Percentiles rank a stretch among this genome's conserved stretches.
These are phyloP conservation scores for Decorospora gaudefroyi DNA, from an alignment of 2,329 filamentous ascomycete species.

Conservation along the genomic window DNA sequence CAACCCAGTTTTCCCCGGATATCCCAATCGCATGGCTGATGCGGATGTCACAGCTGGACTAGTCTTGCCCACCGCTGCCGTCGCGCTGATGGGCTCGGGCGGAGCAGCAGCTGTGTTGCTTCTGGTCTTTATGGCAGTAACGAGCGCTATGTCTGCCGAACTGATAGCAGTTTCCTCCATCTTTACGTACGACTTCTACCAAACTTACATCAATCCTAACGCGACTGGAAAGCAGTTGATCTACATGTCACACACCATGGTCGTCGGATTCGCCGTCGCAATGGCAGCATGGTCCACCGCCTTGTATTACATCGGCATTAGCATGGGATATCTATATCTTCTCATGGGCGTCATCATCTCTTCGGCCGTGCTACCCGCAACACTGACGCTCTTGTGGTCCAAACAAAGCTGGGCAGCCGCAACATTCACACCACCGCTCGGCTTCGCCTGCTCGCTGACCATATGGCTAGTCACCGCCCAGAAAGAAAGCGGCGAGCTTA, in stretches of 20 bases:
- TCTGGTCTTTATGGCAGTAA: slow-evolving; percentile 89
- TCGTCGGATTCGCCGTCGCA: slow-evolving; percentile 72
- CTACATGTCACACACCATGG: slow-evolving; percentile 75
- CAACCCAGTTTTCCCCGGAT: slow-evolving; percentile 72
- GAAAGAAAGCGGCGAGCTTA: slow-evolving; percentile 68
- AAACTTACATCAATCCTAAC: slow-evolving; percentile 71
- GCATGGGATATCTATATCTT: slow-evolving; percentile 86
- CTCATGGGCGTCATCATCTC: slow-evolving; percentile 93
- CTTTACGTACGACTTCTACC: slow-evolving; percentile 85
- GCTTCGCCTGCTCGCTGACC: slow-evolving; percentile 68
- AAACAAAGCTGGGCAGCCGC: slow-evolving; percentile 78
- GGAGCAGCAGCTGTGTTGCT: slow-evolving; percentile 79
- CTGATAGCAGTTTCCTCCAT: slow-evolving; percentile 87
- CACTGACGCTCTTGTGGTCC: slow-evolving; percentile 78
- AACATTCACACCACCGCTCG: slow-evolving; percentile 69
- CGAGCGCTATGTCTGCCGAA: slow-evolving; percentile 79
- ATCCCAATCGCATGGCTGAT: slow-evolving; percentile 70
- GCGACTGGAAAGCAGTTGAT: slow-evolving; percentile 78
- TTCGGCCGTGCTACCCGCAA: slow-evolving; percentile 79
- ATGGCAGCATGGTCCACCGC: slow-evolving; percentile 81
- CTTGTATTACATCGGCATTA: slow-evolving; percentile 66
- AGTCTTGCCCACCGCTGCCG: slow-evolving; percentile 82
- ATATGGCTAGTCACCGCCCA: slow-evolving; percentile 80
- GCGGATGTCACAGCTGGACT: slow-evolving; percentile 80
- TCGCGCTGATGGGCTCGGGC: slow-evolving; percentile 78